Base-by-base conservation (phyloP, 345 rosid species). In the Leavenworthia alabamica region DNA sequence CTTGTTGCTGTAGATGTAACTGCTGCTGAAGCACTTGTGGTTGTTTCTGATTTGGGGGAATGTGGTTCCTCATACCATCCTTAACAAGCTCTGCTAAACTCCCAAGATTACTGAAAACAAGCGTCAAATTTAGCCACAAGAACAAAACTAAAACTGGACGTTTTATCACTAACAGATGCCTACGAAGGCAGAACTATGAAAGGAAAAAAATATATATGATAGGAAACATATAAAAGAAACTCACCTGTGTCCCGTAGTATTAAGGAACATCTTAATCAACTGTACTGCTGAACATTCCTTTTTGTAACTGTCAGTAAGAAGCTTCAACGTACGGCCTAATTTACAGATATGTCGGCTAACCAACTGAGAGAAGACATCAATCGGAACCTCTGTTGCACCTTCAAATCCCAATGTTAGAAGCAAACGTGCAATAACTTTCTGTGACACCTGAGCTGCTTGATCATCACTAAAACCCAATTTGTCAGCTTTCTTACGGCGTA, bases 211-310 rank as follows among this genome's bases (percentile, higher is more conserved):
- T 32, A 29, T 19, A 20, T 27, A 47, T 7, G 33, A 22, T 3
- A 36, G 8, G 44, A 39, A 29, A 49, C 24, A 37, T n/a, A 8
- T 14, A 5, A 37, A 28, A 33, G 28, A 60, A 58, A 45, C 75
- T 72, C 64, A 89, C 97, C 90, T 74, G 66, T 77, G 59, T 47
- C 93, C 93, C 4, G 77, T 63, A 17, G 77, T 75, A 57, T 86
- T 86, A 66, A 92, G 90, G 72, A 92, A 92, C 97, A 92, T 92
- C 72, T 78, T 86, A 45, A 92, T 73, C 60, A 92, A 77, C 75
- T 89, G 97, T 56, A 75, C 27, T 10, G 93, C 94, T 12, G 98
- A 85, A 75, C 86, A 89, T 64, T 89, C 93, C 72, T 79, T 81
- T 73, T 78, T 79, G 81, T 92, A 92, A 78, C 81, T 86, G 71